Base-by-base conservation (phyloP, 352 stramenopile species). In the Vaucheria bursata region DNA sequence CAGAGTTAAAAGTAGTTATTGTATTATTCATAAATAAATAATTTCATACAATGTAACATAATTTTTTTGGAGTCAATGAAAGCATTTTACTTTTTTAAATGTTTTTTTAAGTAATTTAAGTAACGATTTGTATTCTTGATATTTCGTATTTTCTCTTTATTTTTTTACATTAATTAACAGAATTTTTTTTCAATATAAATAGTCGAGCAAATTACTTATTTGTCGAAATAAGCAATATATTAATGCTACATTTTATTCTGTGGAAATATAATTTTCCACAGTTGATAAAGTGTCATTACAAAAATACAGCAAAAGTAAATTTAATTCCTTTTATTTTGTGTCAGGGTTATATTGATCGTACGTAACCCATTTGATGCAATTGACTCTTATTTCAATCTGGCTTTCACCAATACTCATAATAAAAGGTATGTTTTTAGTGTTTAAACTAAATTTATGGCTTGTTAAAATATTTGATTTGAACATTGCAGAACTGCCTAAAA, bases 321-420 rank as follows among this genome's bases (percentile, higher is more conserved):
- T 18, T 6, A 70, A 50, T 29, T 6, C 12, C 59, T 5, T 65
- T 67, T 5, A 72, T 65, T 25, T 38, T 45, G 77, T 7, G 64
- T 67, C 59, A 78, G 87, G 32, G 86, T 85, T n/a, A 84, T 95
- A 68, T 75, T 95, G 7, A 78, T 94, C 8, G 84, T 94, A 74
- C 89, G 95, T 52, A 98, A 98, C 84, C 95, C 95, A 0, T 98
- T 94, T 88, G 95, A 99, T 89, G 91, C 94, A 32, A 98, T 99
- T 84, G 93, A 98, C 77, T 98, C 93, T 65, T 99, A 99, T 86
- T 99, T 97, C 83, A 98, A 99, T 86, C 94, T 98, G 88, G 94
- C 89, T 65, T 86, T 97, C 69, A 97, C 92, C 18, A 95, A 96
- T 81, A 92, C 90, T 66, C 92, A 97, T 87, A 93, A 93, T 81